Evolutionary conservation across 75 land plant species (phyloP).

Genomic region (Larix kaempferi): DNA sequence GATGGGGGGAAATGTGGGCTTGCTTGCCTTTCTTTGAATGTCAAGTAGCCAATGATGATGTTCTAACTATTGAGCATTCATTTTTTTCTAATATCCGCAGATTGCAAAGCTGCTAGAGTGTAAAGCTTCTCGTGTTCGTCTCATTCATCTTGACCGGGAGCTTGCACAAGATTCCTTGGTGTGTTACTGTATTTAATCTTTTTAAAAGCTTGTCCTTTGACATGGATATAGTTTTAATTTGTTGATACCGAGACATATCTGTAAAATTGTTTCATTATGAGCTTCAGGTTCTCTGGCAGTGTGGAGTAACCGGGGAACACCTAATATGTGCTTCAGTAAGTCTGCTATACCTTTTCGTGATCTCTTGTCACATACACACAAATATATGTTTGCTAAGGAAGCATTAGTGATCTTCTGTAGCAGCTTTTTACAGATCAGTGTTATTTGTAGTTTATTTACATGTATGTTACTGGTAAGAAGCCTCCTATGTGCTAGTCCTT

Average conservation of each 20-base stretch:
- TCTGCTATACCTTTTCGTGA: neutral
- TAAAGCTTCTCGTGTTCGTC: constrained; percentile 21
- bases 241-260: neutral
- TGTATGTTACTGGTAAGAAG: neutral
- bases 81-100: constrained; percentile 10
- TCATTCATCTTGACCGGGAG: constrained; percentile 21
- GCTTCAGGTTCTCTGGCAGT: constrained; percentile 28
- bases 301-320: constrained; percentile 24
- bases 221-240: neutral
- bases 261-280: neutral
- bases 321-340: constrained; percentile 27
- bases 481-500: neutral
- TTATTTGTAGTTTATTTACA: neutral
- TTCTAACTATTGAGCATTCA: neutral
- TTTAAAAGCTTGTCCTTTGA: neutral
- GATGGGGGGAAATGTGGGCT: too few relatives aligned
- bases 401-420: neutral
- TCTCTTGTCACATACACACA: neutral
- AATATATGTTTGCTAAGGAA: neutral
- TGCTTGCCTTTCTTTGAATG: neutral
- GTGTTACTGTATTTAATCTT: neutral
- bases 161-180: constrained; percentile 32
- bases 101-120: constrained; percentile 30
- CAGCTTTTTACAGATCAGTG: neutral
- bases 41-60: neutral